Base-by-base conservation (phyloP, 1,284 basidiomycete species). In the Leccinum discolor region DNA sequence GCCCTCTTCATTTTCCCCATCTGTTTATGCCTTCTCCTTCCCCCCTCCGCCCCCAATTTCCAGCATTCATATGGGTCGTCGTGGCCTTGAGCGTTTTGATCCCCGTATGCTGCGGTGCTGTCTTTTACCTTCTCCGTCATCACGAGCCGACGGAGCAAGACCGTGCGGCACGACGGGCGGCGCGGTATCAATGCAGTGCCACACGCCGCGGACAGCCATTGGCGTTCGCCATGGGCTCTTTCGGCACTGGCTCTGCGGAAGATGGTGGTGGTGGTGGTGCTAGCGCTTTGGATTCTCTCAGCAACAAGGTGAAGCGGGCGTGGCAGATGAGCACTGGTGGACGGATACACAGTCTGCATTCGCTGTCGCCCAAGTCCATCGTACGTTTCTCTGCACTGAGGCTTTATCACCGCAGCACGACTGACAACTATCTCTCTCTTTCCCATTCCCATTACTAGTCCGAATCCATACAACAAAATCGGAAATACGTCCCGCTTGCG, bases 401-500 rank as follows among this genome's bases (percentile, higher is more conserved):
- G 40, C 40, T 54, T 23, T 59, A 14, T n/a, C 10, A 29, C 63
- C 64, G 64, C 65, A 66, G 65, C 59, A 58, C 44, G 38, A 65
- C 64, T 32, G 59, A 60, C 59, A 16, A 10, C 2, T 56, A 1
- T 7, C n/a, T 10, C 14, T 40, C 38, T 40, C 38, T 6, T 40
- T 40, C 38, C 38, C 38, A 40, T 40, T 40, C 38, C 38, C 38
- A 40, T 40, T 40, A 40, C 38, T 40, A 94, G 93, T 81, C 83
- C 72, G 93, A 95, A 73, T 90, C 94, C 77, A 77, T 94, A 66
- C 80, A 88, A 60, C 93, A 96, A 81, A 93, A 96, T 79, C 82
- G 90, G 65, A 93, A 95, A 73, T 87, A 93, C 74, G 80, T 97
- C 67, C 88, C 92, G 16, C 90, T 95, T 4, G 85, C 89, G 65